Evolutionary conservation across 148 eudicot species (phyloP), one percentile per base, ranked within the genome.

Genomic region (Chenopodium album): DNA sequence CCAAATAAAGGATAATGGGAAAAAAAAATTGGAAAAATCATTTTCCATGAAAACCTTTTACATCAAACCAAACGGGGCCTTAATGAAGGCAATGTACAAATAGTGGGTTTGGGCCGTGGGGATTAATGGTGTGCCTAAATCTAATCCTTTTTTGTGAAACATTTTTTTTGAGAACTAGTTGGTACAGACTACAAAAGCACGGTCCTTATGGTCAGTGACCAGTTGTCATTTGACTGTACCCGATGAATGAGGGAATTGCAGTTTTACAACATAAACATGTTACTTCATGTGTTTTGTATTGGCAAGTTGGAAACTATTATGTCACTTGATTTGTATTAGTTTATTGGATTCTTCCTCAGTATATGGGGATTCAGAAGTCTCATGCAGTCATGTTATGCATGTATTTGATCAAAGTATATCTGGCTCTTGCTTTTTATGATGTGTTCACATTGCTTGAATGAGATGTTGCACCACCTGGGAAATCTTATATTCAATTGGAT

Each of bases 211-310:
- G 50, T 47, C 63, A 54, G 50, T 76, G 54, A 62, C n/a, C 28
- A 22, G 66, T 62, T 62, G 68, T 59, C 83, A 80, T 70, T 75
- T 84, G 81, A 76, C 22, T 47, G 26, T 60, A 78, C 79, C 80
- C 67, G 37, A 47, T 75, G 64, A 48, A 76, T 14, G 63, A 80
- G 77, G 83, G 65, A 68, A 71, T 26, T 71, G 73, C 79, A 47
- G 14, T 28, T 64, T 44, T 37, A 19, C 23, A 50, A 56, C 65
- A 78, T n/a, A 59, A 69, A 19, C 41, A 76, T 82, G 77, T 71
- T 50, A 68, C 48, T 60, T 69, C 63, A 72, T 69, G 75, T 50
- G 63, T 50, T 73, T 26, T 20, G 28, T 74, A 44, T 28, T 48
- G 77, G 77, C 63, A 6, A 37, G 7, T 5, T 37, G 8, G 44